These are phyloP conservation scores for Dianthus caryophyllus DNA, from an alignment of 148 eudicot species.

Conservation along the genomic window DNA sequence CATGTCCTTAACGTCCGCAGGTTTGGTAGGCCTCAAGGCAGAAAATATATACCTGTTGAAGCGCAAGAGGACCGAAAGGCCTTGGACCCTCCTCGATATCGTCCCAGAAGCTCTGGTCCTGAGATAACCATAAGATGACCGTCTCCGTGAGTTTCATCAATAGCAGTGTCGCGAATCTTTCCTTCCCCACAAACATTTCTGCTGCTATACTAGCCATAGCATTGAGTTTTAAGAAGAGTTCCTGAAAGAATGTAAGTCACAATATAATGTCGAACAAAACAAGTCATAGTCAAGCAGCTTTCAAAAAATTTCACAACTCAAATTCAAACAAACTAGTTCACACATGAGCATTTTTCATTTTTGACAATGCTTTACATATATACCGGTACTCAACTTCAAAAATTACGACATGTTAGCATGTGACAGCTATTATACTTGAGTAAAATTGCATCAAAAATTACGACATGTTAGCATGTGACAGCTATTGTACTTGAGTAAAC, in stretches of 20 bases:
- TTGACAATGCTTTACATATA: too few relatives aligned
- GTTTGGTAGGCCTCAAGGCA: not conserved
- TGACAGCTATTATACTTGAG: not conserved
- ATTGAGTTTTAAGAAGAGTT: constrained; percentile 73
- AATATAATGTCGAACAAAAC: not conserved
- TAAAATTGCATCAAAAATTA: not conserved
- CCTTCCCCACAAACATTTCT: constrained; percentile 93
- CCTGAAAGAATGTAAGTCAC: constrained; percentile 42
- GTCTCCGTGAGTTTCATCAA: constrained; percentile 94
- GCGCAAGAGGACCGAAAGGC: constrained; percentile 76
- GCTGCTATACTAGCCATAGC: constrained; percentile 79
- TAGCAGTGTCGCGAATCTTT: constrained; percentile 77
- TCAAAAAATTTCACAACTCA: not conserved
- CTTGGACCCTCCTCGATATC: constrained; percentile 89
- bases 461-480: not conserved
- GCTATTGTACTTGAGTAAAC: not conserved
- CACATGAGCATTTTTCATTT: not conserved
- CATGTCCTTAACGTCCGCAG: not conserved
- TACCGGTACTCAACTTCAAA: not conserved
- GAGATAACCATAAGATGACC: constrained; percentile 78
- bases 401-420: not conserved
- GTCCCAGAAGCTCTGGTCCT: constrained; percentile 95
- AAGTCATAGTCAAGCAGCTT: not conserved
- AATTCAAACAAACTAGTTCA: not conserved
- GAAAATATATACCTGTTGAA: constrained; percentile 63